Evolutionary conservation across 805 yeast species (phyloP).

Genomic region (Metschnikowia continentalis): DNA sequence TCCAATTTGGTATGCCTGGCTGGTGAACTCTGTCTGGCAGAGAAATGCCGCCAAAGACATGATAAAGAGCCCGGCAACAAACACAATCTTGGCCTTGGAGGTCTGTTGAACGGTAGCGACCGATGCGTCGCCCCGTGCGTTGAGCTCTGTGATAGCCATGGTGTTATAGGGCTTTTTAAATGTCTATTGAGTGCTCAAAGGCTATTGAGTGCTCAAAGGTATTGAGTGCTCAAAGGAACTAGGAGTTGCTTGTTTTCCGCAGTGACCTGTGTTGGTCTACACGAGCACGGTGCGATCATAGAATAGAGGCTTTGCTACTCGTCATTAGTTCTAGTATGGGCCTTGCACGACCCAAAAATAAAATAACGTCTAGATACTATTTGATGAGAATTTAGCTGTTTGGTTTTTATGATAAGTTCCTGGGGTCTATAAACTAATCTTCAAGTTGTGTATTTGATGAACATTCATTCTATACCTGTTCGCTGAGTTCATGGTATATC

Average conservation of each 20-base stretch:
- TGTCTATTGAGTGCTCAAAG: neutral
- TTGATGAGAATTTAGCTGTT: too few relatives aligned
- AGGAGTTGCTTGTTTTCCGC: neutral
- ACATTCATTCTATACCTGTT: too few relatives aligned
- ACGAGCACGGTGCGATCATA: neutral
- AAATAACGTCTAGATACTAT: too few relatives aligned
- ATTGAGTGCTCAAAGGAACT: neutral
- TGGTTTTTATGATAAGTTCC: too few relatives aligned
- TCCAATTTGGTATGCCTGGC: slow-evolving; percentile 55
- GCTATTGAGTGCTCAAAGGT: neutral
- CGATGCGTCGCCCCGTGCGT: slow-evolving; percentile 19
- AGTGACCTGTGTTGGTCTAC: neutral
- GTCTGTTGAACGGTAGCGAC: slow-evolving; percentile 22
- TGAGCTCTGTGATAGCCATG: slow-evolving; percentile 36
- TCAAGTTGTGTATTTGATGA: too few relatives aligned
- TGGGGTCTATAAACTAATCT: too few relatives aligned
- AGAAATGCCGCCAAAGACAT: slow-evolving; percentile 56
- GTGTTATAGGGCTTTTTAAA: neutral
- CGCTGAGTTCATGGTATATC: too few relatives aligned
- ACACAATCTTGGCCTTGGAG: slow-evolving; percentile 36
- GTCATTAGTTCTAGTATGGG: neutral
- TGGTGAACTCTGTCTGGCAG: slow-evolving; percentile 74
- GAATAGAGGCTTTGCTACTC: neutral
- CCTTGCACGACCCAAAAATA: too few relatives aligned
- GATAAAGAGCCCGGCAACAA: slow-evolving; percentile 30